phyloP scores from a whole-genome alignment of 2,329 filamentous ascomycete genomes.

The Fusarium redolens region DNA sequence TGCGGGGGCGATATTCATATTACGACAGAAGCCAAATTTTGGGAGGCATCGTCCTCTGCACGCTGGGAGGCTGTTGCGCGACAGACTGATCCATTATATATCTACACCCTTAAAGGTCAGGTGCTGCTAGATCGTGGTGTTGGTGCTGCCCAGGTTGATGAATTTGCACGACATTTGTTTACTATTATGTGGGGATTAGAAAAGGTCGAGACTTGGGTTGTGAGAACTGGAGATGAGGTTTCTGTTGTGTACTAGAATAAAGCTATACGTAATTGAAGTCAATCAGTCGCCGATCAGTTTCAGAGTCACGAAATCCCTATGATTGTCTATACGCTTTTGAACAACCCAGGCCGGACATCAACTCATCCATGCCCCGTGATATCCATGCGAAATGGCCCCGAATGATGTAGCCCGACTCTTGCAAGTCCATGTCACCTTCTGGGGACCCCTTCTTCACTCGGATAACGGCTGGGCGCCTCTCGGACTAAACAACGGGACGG shows the following conservation, averaged over 20 bases:
- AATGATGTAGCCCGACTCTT: no score
- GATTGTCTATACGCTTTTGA: no score
- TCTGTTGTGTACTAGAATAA: not conserved
- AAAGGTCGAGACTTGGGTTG: not conserved
- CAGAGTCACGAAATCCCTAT: no score
- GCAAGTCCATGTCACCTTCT: no score
- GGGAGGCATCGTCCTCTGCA: not conserved
- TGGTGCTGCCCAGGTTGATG: fast-evolving
- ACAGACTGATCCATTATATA: not conserved
- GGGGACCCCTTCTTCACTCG: no score
- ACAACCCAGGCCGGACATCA: no score
- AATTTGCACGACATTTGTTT: not conserved
- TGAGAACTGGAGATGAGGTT: not conserved
- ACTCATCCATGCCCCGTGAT: no score
- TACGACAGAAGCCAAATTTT: not conserved
- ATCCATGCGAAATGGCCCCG: no score
- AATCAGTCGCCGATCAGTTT: no score
- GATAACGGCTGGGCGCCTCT: fast-evolving
- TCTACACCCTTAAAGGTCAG: fast-evolving
- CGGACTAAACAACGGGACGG: fast-evolving
- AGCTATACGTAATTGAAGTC: fast-evolving
- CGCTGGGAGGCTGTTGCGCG: not conserved
- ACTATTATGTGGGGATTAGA: not conserved
- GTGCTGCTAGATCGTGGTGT: not conserved
- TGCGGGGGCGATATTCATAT: not conserved